These are phyloP conservation scores for Agarophyton chilense DNA, from an alignment of 23 red algal genomes.

Conservation along the genomic window DNA sequence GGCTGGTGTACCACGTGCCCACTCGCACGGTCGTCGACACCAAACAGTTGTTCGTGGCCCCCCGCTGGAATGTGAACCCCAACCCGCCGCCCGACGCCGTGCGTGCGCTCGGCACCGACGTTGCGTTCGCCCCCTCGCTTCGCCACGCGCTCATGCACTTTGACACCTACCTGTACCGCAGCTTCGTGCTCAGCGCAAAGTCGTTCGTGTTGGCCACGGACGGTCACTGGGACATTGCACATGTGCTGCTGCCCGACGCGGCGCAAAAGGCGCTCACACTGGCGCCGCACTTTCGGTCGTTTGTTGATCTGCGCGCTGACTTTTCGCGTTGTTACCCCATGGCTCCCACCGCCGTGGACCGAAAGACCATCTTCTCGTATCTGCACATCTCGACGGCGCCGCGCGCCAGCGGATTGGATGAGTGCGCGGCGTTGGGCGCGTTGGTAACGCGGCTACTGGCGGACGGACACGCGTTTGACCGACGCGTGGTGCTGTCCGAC, in stretches of 20 bases:
- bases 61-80: constrained; percentile 43
- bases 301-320: constrained; percentile 78
- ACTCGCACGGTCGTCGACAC: constrained; percentile 45
- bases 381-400: constrained; percentile 54
- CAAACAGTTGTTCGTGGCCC: constrained; percentile 71
- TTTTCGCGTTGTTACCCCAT: constrained; percentile 67
- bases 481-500: constrained; percentile 47
- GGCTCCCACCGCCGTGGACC: constrained; percentile 58
- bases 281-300: constrained; percentile 66
- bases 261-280: constrained; percentile 66
- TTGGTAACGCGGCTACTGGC: constrained; percentile 67
- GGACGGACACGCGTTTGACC: constrained; percentile 63
- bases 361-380: constrained; percentile 60
- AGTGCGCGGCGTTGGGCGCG: constrained; percentile 49
- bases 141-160: constrained; percentile 73
- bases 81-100: constrained; percentile 67
- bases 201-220: constrained; percentile 77
- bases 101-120: constrained; percentile 25
- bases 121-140: constrained; percentile 63
- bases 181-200: constrained; percentile 58
- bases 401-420: constrained; percentile 59
- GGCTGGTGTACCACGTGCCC: constrained; percentile 68
- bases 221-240: constrained; percentile 80
- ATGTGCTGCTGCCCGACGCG: constrained; percentile 73
- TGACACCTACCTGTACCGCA: constrained; percentile 74